Evolutionary conservation across 257 asterid species (phyloP).

Genomic region (Plectranthus barbatus): DNA sequence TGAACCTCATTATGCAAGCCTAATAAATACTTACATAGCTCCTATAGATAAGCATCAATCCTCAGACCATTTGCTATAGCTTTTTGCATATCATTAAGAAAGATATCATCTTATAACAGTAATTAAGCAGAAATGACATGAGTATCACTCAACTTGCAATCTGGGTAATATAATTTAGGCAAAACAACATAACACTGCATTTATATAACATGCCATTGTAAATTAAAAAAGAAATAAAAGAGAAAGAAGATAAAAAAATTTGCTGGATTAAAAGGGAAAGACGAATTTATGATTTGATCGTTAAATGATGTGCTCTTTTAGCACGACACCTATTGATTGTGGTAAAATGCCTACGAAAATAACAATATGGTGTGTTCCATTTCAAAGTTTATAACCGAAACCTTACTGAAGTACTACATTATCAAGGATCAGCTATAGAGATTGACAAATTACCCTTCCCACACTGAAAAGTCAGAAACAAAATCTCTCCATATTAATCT

Average conservation of each 20-base stretch:
- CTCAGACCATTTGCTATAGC: background rate
- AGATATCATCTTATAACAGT: background rate
- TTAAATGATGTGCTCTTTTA: background rate
- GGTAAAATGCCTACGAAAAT: background rate
- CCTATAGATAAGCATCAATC: background rate
- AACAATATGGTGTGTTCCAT: background rate
- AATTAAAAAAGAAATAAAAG: background rate
- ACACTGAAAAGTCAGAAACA: background rate
- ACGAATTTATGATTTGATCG: background rate
- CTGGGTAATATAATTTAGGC: background rate
- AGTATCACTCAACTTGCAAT: background rate
- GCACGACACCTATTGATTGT: background rate
- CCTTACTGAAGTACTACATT: background rate
- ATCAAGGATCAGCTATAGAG: background rate
- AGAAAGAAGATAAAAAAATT: background rate
- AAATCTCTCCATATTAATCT: background rate
- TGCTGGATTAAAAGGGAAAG: background rate
- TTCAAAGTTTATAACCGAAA: background rate
- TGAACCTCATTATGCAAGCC: slow-evolving; percentile 7
- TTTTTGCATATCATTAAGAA: background rate
- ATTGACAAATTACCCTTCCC: background rate
- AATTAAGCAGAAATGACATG: background rate
- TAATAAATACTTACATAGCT: background rate
- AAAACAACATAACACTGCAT: background rate
- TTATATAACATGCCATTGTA: background rate